A percentile compares a stretch with the other conserved stretches of the same genome.
These are phyloP conservation scores for Alternaria dauci DNA, from an alignment of 2,329 filamentous ascomycete species.

Conservation along the genomic window DNA sequence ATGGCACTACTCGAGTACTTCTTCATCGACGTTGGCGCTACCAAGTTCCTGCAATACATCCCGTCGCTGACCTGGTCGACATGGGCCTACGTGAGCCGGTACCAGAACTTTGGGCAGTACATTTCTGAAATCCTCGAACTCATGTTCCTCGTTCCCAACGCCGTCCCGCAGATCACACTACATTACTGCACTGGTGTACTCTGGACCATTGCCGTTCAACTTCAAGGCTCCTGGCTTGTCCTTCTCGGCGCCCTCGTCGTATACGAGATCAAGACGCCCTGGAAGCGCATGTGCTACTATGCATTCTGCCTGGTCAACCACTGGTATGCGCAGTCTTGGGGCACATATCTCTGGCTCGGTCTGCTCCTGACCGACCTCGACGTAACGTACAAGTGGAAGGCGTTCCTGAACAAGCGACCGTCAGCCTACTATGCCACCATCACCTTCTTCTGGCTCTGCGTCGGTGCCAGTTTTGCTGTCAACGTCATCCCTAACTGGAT, in stretches of 20 bases:
- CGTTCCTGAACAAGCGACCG: constrained; percentile 48
- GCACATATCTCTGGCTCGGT: constrained; percentile 57
- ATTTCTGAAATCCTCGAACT: constrained; percentile 57
- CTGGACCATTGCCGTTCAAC: constrained; percentile 60
- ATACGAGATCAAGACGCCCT: constrained; percentile 55
- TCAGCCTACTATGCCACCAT: constrained; percentile 51
- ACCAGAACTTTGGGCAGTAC: constrained; percentile 54
- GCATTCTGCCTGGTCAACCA: constrained; percentile 54
- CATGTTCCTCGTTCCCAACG: constrained; percentile 58
- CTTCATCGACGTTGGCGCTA: constrained; percentile 56
- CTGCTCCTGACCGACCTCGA: constrained; percentile 58
- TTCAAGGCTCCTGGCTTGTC: constrained; percentile 58
- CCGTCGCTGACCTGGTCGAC: constrained; percentile 59
- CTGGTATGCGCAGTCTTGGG: constrained; percentile 60
- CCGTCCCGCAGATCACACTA: constrained; percentile 57
- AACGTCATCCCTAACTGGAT: constrained; percentile 51
- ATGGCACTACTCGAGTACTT: constrained; percentile 59
- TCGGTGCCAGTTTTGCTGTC: constrained; percentile 45
- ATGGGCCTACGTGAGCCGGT: constrained; percentile 57
- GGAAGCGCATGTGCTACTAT: constrained; percentile 59
- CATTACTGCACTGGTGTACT: constrained; percentile 61
- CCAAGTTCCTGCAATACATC: constrained; percentile 55
- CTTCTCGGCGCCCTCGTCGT: constrained; percentile 55
- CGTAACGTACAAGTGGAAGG: constrained; percentile 56
- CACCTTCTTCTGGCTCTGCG: constrained; percentile 40